Conservation (phyloP, 805 yeast genomes). For the Starmerella stellata region DNA sequence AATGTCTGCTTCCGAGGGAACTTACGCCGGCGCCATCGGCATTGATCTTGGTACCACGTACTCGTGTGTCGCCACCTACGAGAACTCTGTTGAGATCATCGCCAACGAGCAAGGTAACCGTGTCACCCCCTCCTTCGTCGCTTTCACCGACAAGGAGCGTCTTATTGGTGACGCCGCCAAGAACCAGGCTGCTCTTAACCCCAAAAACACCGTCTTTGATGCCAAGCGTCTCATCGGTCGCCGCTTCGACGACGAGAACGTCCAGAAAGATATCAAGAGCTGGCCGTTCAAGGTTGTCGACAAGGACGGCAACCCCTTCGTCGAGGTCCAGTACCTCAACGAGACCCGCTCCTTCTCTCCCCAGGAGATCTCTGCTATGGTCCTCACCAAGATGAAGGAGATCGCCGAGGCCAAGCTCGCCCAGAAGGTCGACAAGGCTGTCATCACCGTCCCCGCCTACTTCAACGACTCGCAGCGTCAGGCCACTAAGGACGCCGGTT, state of each 20-base stretch:
- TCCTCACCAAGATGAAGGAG: conserved; percentile 74
- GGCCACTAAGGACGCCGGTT: conserved; percentile 81
- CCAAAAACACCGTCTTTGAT: conserved; percentile 66
- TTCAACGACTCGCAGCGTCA: conserved; percentile 80
- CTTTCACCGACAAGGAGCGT: conserved; percentile 84
- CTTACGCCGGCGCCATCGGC: conserved; percentile 98
- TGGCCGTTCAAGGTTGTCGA: conserved; percentile 77
- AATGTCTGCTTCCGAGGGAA: conserved; percentile 49
- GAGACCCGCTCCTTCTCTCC: conserved; percentile 80
- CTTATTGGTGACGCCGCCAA: conserved; percentile 93
- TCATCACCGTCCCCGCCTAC: conserved; percentile 74
- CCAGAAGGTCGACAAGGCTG: conserved; percentile 64
- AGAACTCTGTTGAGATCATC: conserved; percentile 85
- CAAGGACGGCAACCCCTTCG: conserved; percentile 60
- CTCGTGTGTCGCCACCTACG: conserved; percentile 90
- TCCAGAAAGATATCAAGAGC: conserved; percentile 78
- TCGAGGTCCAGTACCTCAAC: conserved; percentile 65
- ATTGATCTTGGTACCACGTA: conserved; percentile 95
- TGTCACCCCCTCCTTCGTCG: conserved; percentile 91
- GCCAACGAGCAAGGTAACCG: conserved; percentile 98
- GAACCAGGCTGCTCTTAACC: conserved; percentile 93
- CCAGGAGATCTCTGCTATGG: conserved; percentile 90
- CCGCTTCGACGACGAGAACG: conserved; percentile 63
- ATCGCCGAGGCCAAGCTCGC: conserved; percentile 71
- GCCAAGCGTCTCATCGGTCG: conserved; percentile 92